Evolutionary conservation across 192 early-diverging fungal genomes (phyloP), one percentile per base, ranked within the genome.

Genomic region (Gryganskiella cystojenkinii): DNA sequence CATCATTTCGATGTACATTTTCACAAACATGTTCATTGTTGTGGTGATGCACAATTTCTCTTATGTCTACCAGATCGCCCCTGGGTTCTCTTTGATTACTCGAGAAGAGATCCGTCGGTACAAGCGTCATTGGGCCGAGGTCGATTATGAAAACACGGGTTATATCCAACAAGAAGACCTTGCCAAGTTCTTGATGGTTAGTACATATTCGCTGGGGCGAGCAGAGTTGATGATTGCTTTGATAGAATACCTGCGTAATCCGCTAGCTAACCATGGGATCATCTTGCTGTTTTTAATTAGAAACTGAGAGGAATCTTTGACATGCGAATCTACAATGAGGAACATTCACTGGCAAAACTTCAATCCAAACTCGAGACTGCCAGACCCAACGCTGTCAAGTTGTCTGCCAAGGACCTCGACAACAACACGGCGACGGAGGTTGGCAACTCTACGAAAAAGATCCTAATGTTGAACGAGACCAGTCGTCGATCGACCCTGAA

Each of bases 1-100:
- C 64, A 82, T 90, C 25, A 81, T 90, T n/a, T 90, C 88, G 28
- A 90, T 90, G 88, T 90, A 90, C 50, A 90, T 90, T 44, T 88
- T 90, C 43, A 84, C 81, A 0, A 82, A 82, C 67, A 87, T 90
- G 67, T 88, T 90, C 61, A 82, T 90, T 22, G 88, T 82, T 15
- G 85, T 90, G 25, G 88, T 90, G 37, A 67, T 82, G 34, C 87
- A 90, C 62, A 90, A 88, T 56, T 90, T 90, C 50, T 84, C 86
- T 7, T 90, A 90, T 54, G 83, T 85, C 5, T 86, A 90, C 56
- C 88, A 90, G 64, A 85, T 89, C 34, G 81, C 84, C 3, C 84
- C 86, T 5, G 79, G 84, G 27, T 89, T 87, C 55, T 87, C 87
- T 9, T 31, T 87, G 33, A 81, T 89, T 7, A 89, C 74, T 31